A percentile compares a stretch with the other conserved stretches of the same genome.
These are phyloP conservation scores for Inga oerstediana DNA, from an alignment of 306 rosid genomes.

Conservation along the genomic window DNA sequence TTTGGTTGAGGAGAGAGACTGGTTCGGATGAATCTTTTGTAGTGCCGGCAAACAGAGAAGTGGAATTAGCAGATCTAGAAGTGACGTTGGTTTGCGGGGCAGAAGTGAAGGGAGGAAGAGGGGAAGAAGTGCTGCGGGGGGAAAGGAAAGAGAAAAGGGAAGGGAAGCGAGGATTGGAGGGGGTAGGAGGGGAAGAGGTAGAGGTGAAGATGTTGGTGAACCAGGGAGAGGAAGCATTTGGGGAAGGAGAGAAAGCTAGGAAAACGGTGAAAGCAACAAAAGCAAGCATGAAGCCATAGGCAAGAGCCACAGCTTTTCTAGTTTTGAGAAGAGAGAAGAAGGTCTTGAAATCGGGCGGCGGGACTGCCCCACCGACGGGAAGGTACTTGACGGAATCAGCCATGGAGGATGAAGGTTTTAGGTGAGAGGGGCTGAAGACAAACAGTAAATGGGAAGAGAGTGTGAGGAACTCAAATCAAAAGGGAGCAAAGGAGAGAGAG, in stretches of 20 bases:
- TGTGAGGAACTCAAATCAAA: not conserved
- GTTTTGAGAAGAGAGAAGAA: conserved; percentile 65
- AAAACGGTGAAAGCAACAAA: conserved; percentile 72
- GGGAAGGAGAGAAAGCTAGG: conserved; percentile 66
- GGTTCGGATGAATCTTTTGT: not conserved
- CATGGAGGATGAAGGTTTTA: conserved; percentile 42
- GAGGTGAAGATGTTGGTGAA: conserved; percentile 57
- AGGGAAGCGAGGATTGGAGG: conserved; percentile 54
- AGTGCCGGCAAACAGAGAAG: conserved; percentile 37
- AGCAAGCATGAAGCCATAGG: conserved; percentile 60
- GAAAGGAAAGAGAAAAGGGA: conserved; percentile 50
- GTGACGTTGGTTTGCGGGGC: conserved; percentile 29
- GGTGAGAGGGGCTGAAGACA: not conserved
- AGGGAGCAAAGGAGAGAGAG: not conserved
- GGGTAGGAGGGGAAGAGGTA: not conserved
- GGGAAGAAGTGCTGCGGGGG: conserved; percentile 44
- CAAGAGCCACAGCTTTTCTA: conserved; percentile 59
- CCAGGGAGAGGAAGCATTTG: conserved; percentile 65
- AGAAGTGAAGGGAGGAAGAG: not conserved
- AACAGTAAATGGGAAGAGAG: not conserved
- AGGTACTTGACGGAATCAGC: conserved; percentile 71
- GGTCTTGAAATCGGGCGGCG: conserved; percentile 56
- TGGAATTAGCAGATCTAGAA: conserved; percentile 58
- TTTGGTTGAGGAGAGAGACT: conserved; percentile 27
- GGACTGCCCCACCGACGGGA: conserved; percentile 45